Base-by-base conservation (phyloP, 176 grass and related monocot genomes). In the Avena eriantha region DNA sequence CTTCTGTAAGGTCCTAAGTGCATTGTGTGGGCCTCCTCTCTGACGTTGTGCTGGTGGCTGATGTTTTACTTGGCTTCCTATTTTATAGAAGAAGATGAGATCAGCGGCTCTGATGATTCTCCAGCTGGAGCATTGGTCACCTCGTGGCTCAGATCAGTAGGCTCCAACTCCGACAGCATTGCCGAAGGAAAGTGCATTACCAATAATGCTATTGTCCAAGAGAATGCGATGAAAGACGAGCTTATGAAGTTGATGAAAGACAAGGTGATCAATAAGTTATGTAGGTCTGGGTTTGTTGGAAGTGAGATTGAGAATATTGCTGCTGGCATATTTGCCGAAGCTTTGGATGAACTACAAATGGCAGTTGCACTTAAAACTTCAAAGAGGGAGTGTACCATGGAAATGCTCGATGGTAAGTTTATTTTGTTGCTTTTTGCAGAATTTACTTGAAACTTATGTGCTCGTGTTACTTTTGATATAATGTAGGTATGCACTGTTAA, bases 21-120 rank as follows among this genome's bases (percentile, higher is more conserved):
- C 71, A 74, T 24, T 47, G 22, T 26, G 22, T 49, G 43, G 11
- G 45, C 48, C 43, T 74, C 71, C 71, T 26, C 71, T 16, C 71
- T 24, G 26, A 74, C n/a, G n/a, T 73, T 46, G 36, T 46, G 35
- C 7, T 45, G 57, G 39, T 43, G 71, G 51, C 48, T 71, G 65
- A 76, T 58, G 57, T 59, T 53, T 88, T 77, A 77, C 47, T 21
- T 2, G 23, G 22, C 24, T 77, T 84, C n/a, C 53, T 45, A 60
- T 79, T 84, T 65, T 84, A n/a, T 73, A 84, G 76, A 73, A 35
- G 86, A 76, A 23, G 54, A 41, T 72, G 10, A 68, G 22, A 23
- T 15, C 43, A 48, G 21, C 29, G 73, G 2, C 47, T 55, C 65
- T 41, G 60, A 31, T 74, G 58, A 66, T 61, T 65, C 22, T 79